A percentile compares a stretch with the other conserved stretches of the same genome.
These are phyloP conservation scores for Corylus heterophylla DNA, from an alignment of 306 rosid genomes.

Conservation along the genomic window DNA sequence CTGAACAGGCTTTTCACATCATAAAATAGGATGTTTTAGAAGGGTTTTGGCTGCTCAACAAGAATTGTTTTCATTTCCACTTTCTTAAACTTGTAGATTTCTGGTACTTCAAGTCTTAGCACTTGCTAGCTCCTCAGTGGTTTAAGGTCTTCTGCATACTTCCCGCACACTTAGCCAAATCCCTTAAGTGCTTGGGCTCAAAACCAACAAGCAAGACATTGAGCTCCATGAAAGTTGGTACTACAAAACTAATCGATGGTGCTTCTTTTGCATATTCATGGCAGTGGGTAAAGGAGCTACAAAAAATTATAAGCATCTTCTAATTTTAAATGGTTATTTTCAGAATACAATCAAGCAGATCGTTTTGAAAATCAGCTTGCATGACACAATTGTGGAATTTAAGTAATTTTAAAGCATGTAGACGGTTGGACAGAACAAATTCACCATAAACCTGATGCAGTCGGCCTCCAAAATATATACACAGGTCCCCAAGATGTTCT, in stretches of 20 bases:
- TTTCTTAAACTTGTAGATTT: not conserved
- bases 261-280: not conserved
- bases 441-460: slow-evolving; percentile 1
- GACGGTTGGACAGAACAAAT: slow-evolving; percentile 6
- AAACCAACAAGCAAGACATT: not conserved
- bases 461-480: not conserved
- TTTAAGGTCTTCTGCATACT: not conserved
- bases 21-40: not conserved
- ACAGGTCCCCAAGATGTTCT: not conserved
- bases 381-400: not conserved
- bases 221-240: not conserved
- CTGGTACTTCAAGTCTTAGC: not conserved
- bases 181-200: not conserved
- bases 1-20: not conserved
- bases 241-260: not conserved
- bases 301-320: not conserved
- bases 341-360: no score
- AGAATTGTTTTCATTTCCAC: not conserved
- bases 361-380: not conserved
- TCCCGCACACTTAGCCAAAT: not conserved
- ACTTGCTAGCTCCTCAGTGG: not conserved
- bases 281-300: not conserved
- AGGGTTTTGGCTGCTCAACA: not conserved
- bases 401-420: slow-evolving; percentile 5
- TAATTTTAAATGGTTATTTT: no score